phyloP scores from a whole-genome alignment of 2,329 filamentous ascomycete genomes.

The Ceratocystis huliohia region DNA sequence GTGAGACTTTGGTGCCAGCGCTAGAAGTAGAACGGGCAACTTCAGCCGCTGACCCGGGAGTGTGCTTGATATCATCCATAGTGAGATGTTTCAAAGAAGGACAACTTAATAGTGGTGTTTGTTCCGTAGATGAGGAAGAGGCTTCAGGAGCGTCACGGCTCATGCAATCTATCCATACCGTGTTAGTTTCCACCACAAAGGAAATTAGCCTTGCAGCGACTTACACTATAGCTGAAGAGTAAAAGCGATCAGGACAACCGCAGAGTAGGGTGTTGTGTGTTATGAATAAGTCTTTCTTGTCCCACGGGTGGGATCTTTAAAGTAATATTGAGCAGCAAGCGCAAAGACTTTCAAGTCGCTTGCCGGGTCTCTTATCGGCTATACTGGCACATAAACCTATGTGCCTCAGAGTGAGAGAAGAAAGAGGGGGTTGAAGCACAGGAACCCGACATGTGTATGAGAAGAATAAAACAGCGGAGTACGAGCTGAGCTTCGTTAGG shows the following conservation, averaged over 20 bases:
- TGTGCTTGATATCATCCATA: constrained; percentile 3
- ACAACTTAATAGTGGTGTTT: constrained; percentile 13
- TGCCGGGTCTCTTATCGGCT: constrained; percentile 36
- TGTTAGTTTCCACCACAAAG: not conserved
- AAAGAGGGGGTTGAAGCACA: constrained; percentile 20
- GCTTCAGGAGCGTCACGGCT: not conserved
- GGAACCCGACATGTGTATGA: constrained; percentile 21
- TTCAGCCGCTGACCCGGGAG: not conserved
- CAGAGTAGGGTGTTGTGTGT: not conserved
- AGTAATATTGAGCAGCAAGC: constrained; percentile 37
- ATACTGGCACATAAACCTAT: constrained; percentile 34
- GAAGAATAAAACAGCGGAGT: not conserved
- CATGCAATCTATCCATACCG: not conserved
- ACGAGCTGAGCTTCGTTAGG: not conserved
- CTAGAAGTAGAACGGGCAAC: constrained; percentile 18
- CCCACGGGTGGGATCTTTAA: constrained; percentile 26
- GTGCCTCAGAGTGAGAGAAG: constrained; percentile 27
- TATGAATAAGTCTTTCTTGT: constrained; percentile 42
- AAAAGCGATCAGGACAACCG: not conserved
- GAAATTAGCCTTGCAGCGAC: not conserved
- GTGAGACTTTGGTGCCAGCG: constrained; percentile 17
- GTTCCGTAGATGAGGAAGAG: constrained; percentile 1
- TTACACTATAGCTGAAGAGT: not conserved
- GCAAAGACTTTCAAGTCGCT: constrained; percentile 56
- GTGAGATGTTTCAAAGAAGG: constrained; percentile 21